These are phyloP conservation scores for Primulina tabacum DNA, from an alignment of 257 asterid species.

Conservation along the genomic window DNA sequence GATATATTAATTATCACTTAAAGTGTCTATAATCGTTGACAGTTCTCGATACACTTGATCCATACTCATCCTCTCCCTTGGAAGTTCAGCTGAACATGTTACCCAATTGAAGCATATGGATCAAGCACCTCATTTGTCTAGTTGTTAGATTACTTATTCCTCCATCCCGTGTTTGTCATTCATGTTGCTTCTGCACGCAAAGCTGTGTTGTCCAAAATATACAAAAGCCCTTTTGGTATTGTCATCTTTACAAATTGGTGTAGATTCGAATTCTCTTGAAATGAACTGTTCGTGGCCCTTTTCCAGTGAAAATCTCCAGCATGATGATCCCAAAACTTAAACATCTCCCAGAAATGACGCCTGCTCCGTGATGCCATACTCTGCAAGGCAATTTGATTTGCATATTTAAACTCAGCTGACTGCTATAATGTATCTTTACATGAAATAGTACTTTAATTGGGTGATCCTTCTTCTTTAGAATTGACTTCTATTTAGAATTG, in stretches of 20 bases:
- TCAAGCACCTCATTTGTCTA: slow-evolving; percentile 24
- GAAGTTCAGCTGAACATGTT: slow-evolving; percentile 33
- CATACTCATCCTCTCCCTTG: slow-evolving; percentile 31
- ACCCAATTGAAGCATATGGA: slow-evolving; percentile 30
- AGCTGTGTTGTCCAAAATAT: no score
- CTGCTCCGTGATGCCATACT: slow-evolving; percentile 45
- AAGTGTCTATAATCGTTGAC: slow-evolving; percentile 20
- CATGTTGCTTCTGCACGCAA: no score
- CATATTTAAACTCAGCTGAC: no score
- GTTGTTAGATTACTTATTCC: slow-evolving; percentile 21
- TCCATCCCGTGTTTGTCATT: no score
- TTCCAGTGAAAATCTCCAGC: slow-evolving; percentile 47
- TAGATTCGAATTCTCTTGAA: slow-evolving; percentile 38
- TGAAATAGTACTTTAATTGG: not conserved
- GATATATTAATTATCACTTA: not conserved
- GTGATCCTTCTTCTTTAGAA: not conserved
- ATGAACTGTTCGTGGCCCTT: slow-evolving; percentile 34
- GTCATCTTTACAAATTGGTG: slow-evolving; percentile 22
- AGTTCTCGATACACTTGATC: slow-evolving; percentile 28
- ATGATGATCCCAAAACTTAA: slow-evolving; percentile 49
- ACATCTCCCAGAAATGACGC: slow-evolving; percentile 44
- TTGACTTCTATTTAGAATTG: no score
- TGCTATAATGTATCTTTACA: no score
- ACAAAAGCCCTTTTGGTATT: no score
- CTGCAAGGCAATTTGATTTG: slow-evolving; percentile 19